Evolutionary conservation across 768 basidiomycete genomes (phyloP).

Genomic region (Hortiboletus flavorubellus): DNA sequence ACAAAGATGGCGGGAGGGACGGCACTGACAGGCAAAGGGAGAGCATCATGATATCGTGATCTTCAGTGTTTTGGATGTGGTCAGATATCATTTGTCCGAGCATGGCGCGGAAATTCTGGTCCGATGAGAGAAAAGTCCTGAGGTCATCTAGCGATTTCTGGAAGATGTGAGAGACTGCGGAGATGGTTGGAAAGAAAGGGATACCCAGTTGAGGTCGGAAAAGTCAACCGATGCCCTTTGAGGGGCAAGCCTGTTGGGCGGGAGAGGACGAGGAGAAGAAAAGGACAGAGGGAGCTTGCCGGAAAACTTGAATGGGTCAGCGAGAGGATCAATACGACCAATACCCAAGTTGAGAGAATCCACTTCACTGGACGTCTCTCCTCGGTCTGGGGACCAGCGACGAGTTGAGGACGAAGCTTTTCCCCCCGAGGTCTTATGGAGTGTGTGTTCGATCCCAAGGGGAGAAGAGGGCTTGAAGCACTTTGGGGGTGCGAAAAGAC

Average conservation of each 20-base stretch:
- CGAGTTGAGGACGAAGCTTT: slow-evolving; percentile 2
- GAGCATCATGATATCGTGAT: slow-evolving; percentile 39
- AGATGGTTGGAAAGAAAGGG: neutral
- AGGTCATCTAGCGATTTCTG: slow-evolving; percentile 32
- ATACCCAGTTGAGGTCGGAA: slow-evolving; percentile 20
- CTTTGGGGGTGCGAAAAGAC: slow-evolving; percentile 22
- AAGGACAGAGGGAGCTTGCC: neutral
- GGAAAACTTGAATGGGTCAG: slow-evolving; percentile 22
- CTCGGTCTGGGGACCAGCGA: slow-evolving; percentile 14
- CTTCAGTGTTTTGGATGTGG: slow-evolving; percentile 19
- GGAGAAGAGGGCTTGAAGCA: slow-evolving; percentile 28
- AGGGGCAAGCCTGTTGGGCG: slow-evolving; percentile 5
- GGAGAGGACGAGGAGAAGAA: slow-evolving; percentile 1
- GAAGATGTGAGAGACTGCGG: neutral
- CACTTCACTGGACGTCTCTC: slow-evolving; percentile 19
- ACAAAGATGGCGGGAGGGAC: neutral
- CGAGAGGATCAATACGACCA: neutral
- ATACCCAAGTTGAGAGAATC: slow-evolving; percentile 22
- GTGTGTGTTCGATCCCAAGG: slow-evolving; percentile 26
- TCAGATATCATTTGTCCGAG: slow-evolving; percentile 25
- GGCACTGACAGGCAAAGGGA: slow-evolving; percentile 38
- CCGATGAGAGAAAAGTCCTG: slow-evolving; percentile 20
- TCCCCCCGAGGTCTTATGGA: slow-evolving; percentile 3
- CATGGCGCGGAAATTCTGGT: slow-evolving; percentile 14
- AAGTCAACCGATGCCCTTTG: slow-evolving; percentile 4